Percentiles rank a stretch among this genome's conserved stretches.
Conservation (phyloP, 2,329 filamentous ascomycete genomes). For the Beauveria rudraprayagi region DNA sequence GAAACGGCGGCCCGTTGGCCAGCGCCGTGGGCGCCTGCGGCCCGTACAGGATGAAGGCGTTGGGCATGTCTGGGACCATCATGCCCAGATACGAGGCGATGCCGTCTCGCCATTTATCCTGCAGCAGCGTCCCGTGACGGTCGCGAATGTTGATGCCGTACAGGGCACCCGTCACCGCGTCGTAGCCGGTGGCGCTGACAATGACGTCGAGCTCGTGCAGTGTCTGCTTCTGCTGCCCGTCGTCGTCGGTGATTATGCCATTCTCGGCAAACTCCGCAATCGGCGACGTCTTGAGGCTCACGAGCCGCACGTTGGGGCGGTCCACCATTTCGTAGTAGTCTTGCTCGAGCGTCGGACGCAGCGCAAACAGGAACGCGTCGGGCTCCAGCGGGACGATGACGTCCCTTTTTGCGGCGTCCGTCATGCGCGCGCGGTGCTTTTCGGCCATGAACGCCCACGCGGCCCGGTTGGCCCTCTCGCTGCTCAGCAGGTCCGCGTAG, state of each 20-base stretch:
- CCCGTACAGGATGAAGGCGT: conserved; percentile 19
- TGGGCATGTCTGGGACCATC: conserved; percentile 16
- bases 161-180: conserved; percentile 16
- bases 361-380: neutral
- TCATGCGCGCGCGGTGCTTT: conserved; percentile 1
- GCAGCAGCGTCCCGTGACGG: conserved; percentile 11
- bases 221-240: neutral
- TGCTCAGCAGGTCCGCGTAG: neutral
- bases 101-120: conserved; percentile 15
- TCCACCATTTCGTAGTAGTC: conserved; percentile 13
- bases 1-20: conserved; percentile 16
- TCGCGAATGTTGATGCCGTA: conserved; percentile 17
- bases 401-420: conserved; percentile 9
- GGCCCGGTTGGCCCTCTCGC: neutral
- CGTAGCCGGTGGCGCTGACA: conserved; percentile 17
- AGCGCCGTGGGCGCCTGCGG: conserved; percentile 17
- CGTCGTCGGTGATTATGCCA: neutral
- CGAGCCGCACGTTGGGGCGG: conserved; percentile 5
- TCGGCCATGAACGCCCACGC: neutral
- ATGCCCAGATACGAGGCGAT: conserved; percentile 17
- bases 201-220: conserved; percentile 10
- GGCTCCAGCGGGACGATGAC: conserved; percentile 9
- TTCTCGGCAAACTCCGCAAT: neutral
- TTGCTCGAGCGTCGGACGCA: neutral
- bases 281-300: conserved; percentile 5